These are phyloP conservation scores for Stromatinia cepivora DNA, from an alignment of 2,329 filamentous ascomycete species.

Conservation along the genomic window DNA sequence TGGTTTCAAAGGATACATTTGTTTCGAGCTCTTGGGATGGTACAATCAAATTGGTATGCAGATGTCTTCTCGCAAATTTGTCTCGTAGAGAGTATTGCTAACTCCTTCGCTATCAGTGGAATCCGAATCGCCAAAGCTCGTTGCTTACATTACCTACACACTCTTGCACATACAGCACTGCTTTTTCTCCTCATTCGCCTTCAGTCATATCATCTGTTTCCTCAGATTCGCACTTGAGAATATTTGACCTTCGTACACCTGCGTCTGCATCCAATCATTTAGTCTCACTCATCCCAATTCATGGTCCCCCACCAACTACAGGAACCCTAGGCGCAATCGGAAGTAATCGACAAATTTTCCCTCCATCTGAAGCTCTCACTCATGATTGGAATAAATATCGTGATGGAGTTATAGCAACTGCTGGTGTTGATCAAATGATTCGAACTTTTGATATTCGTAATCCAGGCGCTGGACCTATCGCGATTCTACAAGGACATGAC, in stretches of 20 bases:
- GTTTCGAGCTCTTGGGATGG: constrained; percentile 94
- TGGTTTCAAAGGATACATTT: constrained; percentile 87
- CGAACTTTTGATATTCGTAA: constrained; percentile 88
- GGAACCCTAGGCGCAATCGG: constrained; percentile 35
- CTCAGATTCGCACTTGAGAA: constrained; percentile 81
- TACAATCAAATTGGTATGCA: constrained; percentile 77
- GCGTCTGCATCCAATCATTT: constrained; percentile 86
- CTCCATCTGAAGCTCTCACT: constrained; percentile 71
- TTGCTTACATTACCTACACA: constrained; percentile 87
- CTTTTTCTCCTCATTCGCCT: constrained; percentile 86
- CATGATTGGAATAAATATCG: constrained; percentile 99
- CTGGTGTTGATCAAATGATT: constrained; percentile 82
- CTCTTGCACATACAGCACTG: constrained; percentile 89
- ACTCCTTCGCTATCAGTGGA: constrained; percentile 61
- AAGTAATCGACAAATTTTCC: constrained; percentile 39
- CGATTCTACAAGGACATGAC: constrained; percentile 79
- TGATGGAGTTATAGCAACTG: constrained; percentile 79
- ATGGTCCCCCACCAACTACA: constrained; percentile 53
- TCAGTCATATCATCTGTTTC: constrained; percentile 83
- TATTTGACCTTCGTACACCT: constrained; percentile 90
- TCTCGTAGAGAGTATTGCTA: constrained; percentile 9
- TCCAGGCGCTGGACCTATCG: constrained; percentile 68
- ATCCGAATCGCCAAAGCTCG: constrained; percentile 71
- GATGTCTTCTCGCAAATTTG: not conserved
- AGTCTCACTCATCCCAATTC: constrained; percentile 78